These are phyloP conservation scores for Datura wrightii DNA, from an alignment of 257 asterid species.

Conservation along the genomic window DNA sequence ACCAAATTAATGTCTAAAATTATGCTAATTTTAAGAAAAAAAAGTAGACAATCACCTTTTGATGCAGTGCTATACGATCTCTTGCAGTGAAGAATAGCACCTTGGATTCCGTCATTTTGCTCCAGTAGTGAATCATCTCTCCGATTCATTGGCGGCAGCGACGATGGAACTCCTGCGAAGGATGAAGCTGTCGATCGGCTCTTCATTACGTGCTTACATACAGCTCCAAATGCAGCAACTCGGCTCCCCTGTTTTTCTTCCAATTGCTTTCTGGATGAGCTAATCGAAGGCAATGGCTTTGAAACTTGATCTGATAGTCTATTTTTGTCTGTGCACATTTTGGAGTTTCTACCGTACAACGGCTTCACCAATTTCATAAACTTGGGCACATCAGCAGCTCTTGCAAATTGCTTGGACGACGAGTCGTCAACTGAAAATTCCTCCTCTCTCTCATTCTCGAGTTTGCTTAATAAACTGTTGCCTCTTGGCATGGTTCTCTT, in stretches of 20 bases:
- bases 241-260: conserved; percentile 46
- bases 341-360: conserved; percentile 54
- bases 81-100: conserved; percentile 30
- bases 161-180: conserved; percentile 36
- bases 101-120: conserved; percentile 44
- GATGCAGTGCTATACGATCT: conserved; percentile 18
- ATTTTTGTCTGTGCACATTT: conserved; percentile 46
- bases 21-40: background rate
- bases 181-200: conserved; percentile 69
- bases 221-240: conserved; percentile 54
- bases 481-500: conserved; percentile 38
- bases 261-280: conserved; percentile 41
- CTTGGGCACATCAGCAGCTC: conserved; percentile 47
- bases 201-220: conserved; percentile 57
- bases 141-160: conserved; percentile 44
- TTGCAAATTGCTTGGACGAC: conserved; percentile 38
- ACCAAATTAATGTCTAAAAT: background rate
- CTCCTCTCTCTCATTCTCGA: conserved; percentile 25
- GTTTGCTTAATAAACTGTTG: conserved; percentile 13
- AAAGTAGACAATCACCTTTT: background rate
- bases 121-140: conserved; percentile 76
- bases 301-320: conserved; percentile 36
- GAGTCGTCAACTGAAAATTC: conserved; percentile 28
- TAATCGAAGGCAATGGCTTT: conserved; percentile 41
- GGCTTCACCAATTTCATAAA: conserved; percentile 68